Percentiles rank a stretch among this genome's conserved stretches.
phyloP scores from a whole-genome alignment of 257 asterid species.

The Osmanthus fragrans region DNA sequence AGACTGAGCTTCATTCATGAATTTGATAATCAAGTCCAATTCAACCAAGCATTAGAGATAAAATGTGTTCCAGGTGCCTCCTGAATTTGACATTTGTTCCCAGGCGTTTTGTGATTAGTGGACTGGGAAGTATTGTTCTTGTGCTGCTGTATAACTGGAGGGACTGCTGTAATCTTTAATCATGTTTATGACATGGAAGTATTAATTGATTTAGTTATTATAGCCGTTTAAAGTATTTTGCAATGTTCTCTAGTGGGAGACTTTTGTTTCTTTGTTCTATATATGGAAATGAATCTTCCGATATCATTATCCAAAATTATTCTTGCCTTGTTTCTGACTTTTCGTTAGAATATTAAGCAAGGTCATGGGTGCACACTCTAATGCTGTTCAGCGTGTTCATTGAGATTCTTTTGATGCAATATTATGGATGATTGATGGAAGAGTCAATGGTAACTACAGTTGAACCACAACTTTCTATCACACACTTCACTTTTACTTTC shows the following conservation, averaged over 20 bases:
- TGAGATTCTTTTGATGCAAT: neutral
- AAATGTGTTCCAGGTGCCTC: neutral
- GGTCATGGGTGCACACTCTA: neutral
- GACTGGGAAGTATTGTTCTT: slow-evolving; percentile 7
- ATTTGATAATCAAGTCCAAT: slow-evolving; percentile 11
- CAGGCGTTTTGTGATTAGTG: neutral
- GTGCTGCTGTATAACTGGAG: slow-evolving; percentile 21
- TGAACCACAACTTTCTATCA: too few relatives aligned
- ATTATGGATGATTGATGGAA: neutral
- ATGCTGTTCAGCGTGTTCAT: neutral
- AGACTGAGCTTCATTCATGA: slow-evolving; percentile 18
- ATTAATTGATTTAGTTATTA: slow-evolving; percentile 22
- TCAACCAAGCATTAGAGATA: neutral
- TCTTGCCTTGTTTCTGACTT: neutral
- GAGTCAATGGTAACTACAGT: too few relatives aligned
- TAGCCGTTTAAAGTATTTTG: slow-evolving; percentile 13
- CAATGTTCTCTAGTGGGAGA: slow-evolving; percentile 1
- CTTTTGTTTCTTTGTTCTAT: neutral
- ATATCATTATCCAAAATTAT: neutral
- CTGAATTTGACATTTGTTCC: slow-evolving; percentile 16
- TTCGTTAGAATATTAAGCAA: neutral
- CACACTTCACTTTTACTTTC: too few relatives aligned
- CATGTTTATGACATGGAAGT: slow-evolving; percentile 11
- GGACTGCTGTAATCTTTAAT: slow-evolving; percentile 25
- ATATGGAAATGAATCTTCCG: neutral